Percentiles rank a stretch among this genome's conserved stretches.
phyloP scores from a whole-genome alignment of 805 yeast species.

The Ogataea glucozyma region DNA sequence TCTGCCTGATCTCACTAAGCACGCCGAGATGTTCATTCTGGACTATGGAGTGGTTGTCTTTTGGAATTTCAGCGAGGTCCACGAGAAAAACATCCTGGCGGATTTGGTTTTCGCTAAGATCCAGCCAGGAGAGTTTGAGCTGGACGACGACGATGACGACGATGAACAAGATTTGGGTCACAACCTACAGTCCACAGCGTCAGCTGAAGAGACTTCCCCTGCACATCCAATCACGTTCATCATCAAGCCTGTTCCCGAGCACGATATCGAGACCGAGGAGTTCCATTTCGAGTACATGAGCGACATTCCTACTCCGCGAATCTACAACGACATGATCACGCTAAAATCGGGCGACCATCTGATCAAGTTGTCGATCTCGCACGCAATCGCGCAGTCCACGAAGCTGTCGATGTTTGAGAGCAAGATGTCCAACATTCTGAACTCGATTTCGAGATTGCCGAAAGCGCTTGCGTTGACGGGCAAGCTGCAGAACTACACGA shows the following conservation, averaged over 20 bases:
- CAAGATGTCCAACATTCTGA: slow-evolving; percentile 79
- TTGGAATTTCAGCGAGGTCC: slow-evolving; percentile 92
- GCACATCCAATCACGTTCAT: slow-evolving; percentile 43
- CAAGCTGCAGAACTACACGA: slow-evolving; percentile 67
- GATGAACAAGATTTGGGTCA: slow-evolving; percentile 23
- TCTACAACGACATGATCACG: slow-evolving; percentile 93
- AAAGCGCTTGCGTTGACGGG: slow-evolving; percentile 90
- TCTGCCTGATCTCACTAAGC: slow-evolving; percentile 52
- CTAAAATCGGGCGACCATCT: slow-evolving; percentile 88
- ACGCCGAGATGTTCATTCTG: slow-evolving; percentile 87
- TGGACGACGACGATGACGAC: slow-evolving; percentile 41
- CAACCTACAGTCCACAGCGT: neutral
- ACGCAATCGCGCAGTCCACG: slow-evolving; percentile 96
- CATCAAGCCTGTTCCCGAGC: slow-evolving; percentile 75
- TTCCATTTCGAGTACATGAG: slow-evolving; percentile 67
- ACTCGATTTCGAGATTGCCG: slow-evolving; percentile 86
- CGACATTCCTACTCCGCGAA: slow-evolving; percentile 54
- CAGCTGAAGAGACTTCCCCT: slow-evolving; percentile 8
- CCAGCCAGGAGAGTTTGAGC: slow-evolving; percentile 44
- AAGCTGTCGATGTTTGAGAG: slow-evolving; percentile 90
- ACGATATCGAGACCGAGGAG: slow-evolving; percentile 91
- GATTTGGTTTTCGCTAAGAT: slow-evolving; percentile 74
- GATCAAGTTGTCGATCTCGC: slow-evolving; percentile 89
- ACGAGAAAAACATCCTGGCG: slow-evolving; percentile 91
- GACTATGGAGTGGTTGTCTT: slow-evolving; percentile 96